Evolutionary conservation across 345 rosid species (phyloP).

Genomic region (Mangifera indica): DNA sequence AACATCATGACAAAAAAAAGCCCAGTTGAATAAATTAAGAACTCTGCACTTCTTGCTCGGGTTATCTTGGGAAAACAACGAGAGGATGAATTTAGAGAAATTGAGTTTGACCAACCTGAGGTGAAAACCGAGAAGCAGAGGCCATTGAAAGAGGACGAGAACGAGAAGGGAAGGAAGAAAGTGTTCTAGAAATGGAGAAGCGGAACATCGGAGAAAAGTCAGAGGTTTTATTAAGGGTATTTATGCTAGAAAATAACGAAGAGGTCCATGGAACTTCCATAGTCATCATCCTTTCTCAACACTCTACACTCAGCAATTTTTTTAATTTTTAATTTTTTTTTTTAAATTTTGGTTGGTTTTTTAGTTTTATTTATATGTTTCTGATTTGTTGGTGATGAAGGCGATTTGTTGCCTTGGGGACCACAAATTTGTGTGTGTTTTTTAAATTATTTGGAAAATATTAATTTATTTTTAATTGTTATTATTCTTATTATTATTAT

Average conservation of each 20-base stretch:
- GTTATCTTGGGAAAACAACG: constrained; percentile 1
- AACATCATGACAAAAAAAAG: neutral
- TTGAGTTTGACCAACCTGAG: constrained; percentile 41
- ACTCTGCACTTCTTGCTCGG: neutral
- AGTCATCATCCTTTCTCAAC: constrained; percentile 11
- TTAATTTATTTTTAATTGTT: too few species aligned
- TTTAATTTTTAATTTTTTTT: neutral
- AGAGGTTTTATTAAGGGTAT: constrained; percentile 19
- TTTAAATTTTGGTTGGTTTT: neutral
- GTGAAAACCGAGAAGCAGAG: constrained; percentile 53
- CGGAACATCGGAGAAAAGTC: constrained; percentile 28
- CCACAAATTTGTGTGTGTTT: neutral
- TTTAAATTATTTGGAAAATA: too few species aligned
- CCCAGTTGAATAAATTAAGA: neutral
- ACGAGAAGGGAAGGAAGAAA: constrained; percentile 20
- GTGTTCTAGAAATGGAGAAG: constrained; percentile 21
- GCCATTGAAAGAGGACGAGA: constrained; percentile 54
- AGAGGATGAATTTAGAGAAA: neutral
- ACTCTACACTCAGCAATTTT: neutral
- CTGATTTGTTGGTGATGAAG: too few species aligned
- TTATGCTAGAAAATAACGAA: constrained; percentile 31
- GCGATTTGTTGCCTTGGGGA: too few species aligned
- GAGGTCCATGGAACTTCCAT: constrained; percentile 19
- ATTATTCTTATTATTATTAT: too few species aligned
- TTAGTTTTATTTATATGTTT: too few species aligned